Conservation (phyloP, 202 grass and related monocot genomes). For the Saccharum hybrid region DNA sequence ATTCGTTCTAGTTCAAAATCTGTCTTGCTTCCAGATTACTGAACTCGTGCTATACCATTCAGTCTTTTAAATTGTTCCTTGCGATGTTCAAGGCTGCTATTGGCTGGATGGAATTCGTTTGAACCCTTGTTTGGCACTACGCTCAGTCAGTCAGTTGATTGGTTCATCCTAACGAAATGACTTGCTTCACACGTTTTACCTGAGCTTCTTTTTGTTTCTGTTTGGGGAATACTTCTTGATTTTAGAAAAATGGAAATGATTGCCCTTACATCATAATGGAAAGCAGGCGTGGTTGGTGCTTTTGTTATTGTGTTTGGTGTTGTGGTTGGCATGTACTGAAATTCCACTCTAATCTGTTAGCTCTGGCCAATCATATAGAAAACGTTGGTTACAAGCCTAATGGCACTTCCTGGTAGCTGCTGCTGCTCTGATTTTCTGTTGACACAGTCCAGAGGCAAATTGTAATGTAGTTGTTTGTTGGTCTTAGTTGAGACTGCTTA, state of each 20-base stretch:
- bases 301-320: slow-evolving; percentile 44
- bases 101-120: neutral
- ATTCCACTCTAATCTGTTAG: slow-evolving; percentile 34
- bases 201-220: neutral
- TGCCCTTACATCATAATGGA: slow-evolving; percentile 11
- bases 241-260: neutral
- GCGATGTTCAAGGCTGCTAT: neutral
- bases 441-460: neutral
- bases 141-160: neutral
- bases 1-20: neutral
- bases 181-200: slow-evolving; percentile 7
- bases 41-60: neutral
- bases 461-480: neutral
- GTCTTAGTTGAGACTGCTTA: slow-evolving; percentile 36
- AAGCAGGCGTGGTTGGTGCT: slow-evolving; percentile 34
- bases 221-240: neutral
- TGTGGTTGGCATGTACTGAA: slow-evolving; percentile 38
- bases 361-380: slow-evolving; percentile 3
- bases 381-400: slow-evolving; percentile 4
- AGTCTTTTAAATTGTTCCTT: neutral
- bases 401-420: neutral
- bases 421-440: slow-evolving; percentile 25
- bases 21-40: neutral
- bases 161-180: slow-evolving; percentile 20
- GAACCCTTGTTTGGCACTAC: neutral